A percentile compares a stretch with the other conserved stretches of the same genome.
Evolutionary conservation across 139 green algal genomes (phyloP).

Genomic region (Diplosphaera chodatii): DNA sequence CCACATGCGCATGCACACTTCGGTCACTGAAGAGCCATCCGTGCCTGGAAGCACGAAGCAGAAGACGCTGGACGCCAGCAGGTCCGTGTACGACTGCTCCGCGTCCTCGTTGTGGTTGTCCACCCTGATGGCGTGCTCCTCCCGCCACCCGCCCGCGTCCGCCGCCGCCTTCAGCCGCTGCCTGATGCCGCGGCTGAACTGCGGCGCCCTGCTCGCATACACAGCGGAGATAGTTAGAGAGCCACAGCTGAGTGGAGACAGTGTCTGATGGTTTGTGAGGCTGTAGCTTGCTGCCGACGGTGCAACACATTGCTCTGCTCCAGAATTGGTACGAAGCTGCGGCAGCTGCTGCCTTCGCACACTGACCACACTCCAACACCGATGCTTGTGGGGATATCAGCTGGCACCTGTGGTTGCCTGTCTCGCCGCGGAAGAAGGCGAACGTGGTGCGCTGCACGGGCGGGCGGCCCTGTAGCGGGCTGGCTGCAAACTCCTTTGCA

Average conservation of each 20-base stretch:
- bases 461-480: slow-evolving; percentile 13
- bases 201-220: background rate
- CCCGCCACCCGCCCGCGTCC: background rate
- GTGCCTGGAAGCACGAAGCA: slow-evolving; percentile 38
- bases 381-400: too few relatives aligned
- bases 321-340: too few relatives aligned
- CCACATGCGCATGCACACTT: too few relatives aligned
- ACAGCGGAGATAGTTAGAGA: too few relatives aligned
- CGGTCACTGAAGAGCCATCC: too few relatives aligned
- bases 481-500: slow-evolving; percentile 21
- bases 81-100: slow-evolving; percentile 14
- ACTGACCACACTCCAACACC: background rate
- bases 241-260: too few relatives aligned
- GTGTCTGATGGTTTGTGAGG: too few relatives aligned
- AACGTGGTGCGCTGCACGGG: slow-evolving; percentile 24
- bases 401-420: slow-evolving; percentile 11
- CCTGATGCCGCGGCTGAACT: slow-evolving; percentile 29
- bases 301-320: too few relatives aligned
- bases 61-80: slow-evolving; percentile 32
- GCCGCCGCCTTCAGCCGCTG: slow-evolving; percentile 21
- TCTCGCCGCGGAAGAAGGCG: slow-evolving; percentile 17
- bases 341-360: too few relatives aligned
- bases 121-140: background rate
- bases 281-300: too few relatives aligned
- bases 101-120: background rate